Evolutionary conservation across 2,329 filamentous ascomycete genomes (phyloP).

Genomic region (Fusarium redolens): DNA sequence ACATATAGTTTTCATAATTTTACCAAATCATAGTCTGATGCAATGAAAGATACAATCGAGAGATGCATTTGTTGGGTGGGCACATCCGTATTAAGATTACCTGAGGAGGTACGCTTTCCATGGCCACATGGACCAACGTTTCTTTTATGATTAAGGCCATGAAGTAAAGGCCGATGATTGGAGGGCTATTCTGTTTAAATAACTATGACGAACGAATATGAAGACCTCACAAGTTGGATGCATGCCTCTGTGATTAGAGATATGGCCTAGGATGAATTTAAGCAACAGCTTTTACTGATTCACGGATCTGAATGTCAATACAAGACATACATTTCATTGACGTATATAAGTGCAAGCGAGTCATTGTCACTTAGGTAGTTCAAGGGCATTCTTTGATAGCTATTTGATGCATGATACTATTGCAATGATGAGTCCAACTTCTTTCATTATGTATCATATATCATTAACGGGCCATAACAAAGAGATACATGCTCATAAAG

Average conservation of each 20-base stretch:
- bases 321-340: no score
- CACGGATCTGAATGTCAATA: background rate
- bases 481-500: background rate
- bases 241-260: no score
- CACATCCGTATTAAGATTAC: background rate
- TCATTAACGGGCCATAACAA: background rate
- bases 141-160: accelerated
- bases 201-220: background rate
- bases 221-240: background rate
- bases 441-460: background rate
- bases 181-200: background rate
- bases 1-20: accelerated
- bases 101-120: background rate
- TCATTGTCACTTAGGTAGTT: background rate
- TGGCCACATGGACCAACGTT: background rate
- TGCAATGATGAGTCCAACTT: background rate
- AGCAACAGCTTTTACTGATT: background rate
- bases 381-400: background rate
- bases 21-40: no score
- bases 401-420: no score
- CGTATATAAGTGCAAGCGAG: no score
- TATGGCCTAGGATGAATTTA: background rate
- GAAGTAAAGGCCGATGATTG: accelerated
- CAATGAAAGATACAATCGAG: background rate
- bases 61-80: background rate